A percentile compares a stretch with the other conserved stretches of the same genome.
Evolutionary conservation across 306 rosid genomes (phyloP).

Genomic region (Pterocarpus macrocarpus): DNA sequence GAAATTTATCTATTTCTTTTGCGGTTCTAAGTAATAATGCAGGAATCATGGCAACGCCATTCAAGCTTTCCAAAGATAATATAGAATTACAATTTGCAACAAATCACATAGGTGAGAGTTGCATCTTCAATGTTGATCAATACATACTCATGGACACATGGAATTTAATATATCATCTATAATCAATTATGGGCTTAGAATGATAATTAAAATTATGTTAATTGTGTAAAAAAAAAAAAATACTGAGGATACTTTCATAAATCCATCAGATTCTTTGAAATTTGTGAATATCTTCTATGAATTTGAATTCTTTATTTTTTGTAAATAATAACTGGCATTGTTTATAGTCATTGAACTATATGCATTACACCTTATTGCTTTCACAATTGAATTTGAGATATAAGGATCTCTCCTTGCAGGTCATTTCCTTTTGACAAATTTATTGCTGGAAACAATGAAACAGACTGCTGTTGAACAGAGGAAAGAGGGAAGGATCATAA

Average conservation of each 20-base stretch:
- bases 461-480: constrained; percentile 59
- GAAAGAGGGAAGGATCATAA: constrained; percentile 77
- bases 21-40: constrained; percentile 72
- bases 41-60: constrained; percentile 82
- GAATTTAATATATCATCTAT: constrained; percentile 2
- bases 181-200: constrained; percentile 3
- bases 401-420: constrained; percentile 55
- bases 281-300: neutral
- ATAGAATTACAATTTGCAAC: constrained; percentile 86
- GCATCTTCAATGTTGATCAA: neutral
- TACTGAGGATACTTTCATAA: neutral
- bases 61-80: constrained; percentile 73
- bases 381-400: constrained; percentile 22
- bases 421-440: constrained; percentile 81
- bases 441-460: constrained; percentile 71
- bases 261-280: neutral
- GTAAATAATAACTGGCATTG: neutral
- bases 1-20: constrained; percentile 17
- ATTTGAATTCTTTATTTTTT: neutral
- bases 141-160: neutral
- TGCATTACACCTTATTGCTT: neutral
- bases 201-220: neutral
- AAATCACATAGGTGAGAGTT: constrained; percentile 68
- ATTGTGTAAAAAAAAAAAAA: neutral
- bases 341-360: neutral